Evolutionary conservation across 805 yeast species (phyloP).

Genomic region (Myxozyma mucilagina): DNA sequence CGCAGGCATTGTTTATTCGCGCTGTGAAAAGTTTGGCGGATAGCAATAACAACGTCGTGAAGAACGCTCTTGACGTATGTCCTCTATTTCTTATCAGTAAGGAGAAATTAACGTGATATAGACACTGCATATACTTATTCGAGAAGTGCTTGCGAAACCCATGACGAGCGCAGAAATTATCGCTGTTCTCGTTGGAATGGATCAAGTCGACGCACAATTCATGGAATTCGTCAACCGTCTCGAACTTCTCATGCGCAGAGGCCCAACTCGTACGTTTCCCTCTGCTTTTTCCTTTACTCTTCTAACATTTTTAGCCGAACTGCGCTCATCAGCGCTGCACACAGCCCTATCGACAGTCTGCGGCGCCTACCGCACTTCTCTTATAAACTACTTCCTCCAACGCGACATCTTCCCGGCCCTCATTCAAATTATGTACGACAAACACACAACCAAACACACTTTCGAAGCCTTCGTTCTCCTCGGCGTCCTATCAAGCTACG

Average conservation of each 20-base stretch:
- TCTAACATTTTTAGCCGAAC: slow-evolving; percentile 3
- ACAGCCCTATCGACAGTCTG: slow-evolving; percentile 38
- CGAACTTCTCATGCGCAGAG: slow-evolving; percentile 34
- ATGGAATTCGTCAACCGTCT: slow-evolving; percentile 27
- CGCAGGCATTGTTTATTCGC: slow-evolving; percentile 32
- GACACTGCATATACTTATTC: slow-evolving; percentile 36
- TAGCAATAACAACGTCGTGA: slow-evolving; percentile 16
- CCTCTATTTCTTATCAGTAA: neutral
- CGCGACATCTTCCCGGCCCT: slow-evolving; percentile 44
- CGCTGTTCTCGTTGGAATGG: slow-evolving; percentile 42
- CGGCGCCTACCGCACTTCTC: slow-evolving; percentile 39
- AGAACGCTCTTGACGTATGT: slow-evolving; percentile 28
- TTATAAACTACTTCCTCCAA: slow-evolving; percentile 40
- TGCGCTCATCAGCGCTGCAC: slow-evolving; percentile 37
- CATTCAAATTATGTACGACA: slow-evolving; percentile 38
- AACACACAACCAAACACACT: slow-evolving; percentile 33
- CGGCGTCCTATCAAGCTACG: slow-evolving; percentile 43
- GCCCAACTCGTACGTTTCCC: slow-evolving; percentile 13
- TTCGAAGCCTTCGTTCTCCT: slow-evolving; percentile 42
- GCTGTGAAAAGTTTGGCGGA: slow-evolving; percentile 32
- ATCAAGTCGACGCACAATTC: slow-evolving; percentile 36
- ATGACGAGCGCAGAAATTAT: slow-evolving; percentile 39
- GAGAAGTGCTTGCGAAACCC: slow-evolving; percentile 35
- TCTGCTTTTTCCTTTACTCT: neutral
- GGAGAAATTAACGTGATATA: slow-evolving; percentile 7